Conservation (phyloP, 2,329 filamentous ascomycete genomes). For the Hymenoscyphus linearis region DNA sequence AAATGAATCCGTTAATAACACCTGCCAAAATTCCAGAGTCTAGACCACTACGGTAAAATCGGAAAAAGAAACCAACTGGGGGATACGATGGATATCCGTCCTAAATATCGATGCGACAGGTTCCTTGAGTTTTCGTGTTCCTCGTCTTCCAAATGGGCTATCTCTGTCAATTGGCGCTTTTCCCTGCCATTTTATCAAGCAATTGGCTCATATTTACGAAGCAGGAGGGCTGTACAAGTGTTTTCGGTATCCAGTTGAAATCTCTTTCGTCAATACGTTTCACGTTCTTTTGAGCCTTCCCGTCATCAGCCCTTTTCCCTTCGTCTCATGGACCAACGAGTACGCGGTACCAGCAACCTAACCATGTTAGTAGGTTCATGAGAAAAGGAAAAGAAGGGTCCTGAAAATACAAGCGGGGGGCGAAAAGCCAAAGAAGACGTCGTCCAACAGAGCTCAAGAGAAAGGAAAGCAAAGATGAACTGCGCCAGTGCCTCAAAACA, state of each 20-base stretch:
- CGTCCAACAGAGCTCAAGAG: not conserved
- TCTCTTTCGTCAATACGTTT: not conserved
- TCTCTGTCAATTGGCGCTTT: not conserved
- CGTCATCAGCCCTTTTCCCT: not conserved
- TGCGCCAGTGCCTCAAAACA: not conserved
- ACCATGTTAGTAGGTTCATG: not conserved
- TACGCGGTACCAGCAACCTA: not conserved
- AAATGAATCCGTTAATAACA: not conserved
- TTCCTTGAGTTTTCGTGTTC: not conserved
- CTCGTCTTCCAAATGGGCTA: not conserved
- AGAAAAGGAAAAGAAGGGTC: not conserved
- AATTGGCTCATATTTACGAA: not conserved
- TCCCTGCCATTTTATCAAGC: not conserved
- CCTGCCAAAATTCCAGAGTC: not conserved
- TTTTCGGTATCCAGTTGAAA: not conserved
- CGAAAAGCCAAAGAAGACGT: too few species aligned
- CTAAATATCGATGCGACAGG: not conserved
- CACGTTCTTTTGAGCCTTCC: not conserved
- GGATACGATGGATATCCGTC: not conserved
- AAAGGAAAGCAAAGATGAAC: not conserved
- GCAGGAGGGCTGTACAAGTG: not conserved
- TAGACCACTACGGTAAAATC: not conserved
- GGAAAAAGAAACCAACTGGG: not conserved
- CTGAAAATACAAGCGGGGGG: not conserved
- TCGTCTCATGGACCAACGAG: not conserved